Evolutionary conservation across 805 yeast genomes (phyloP), one percentile per base, ranked within the genome.

Genomic region (Barnettozyma sucrosica): DNA sequence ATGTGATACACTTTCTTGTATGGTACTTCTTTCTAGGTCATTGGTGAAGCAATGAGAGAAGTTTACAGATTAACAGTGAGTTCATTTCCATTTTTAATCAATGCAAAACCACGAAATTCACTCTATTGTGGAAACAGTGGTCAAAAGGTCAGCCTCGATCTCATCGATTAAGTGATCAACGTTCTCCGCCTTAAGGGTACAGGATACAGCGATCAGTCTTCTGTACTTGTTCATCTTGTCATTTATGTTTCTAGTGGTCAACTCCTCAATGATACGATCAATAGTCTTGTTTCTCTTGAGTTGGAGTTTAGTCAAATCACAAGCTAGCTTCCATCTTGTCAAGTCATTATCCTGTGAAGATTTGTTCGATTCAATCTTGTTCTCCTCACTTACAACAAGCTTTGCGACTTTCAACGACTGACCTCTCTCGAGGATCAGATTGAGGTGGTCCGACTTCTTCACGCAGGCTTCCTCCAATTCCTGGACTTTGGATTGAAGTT

Each of bases 131-230:
- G 50, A 44, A 23, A 50, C 58, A 1, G 58, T 56, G 7, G 58
- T 58, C 24, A 58, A 43, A 9, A 70, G 51, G 48, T 69, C 75
- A 23, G 64, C 63, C 49, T 70, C 89, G 38, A 92, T 85, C 19
- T 92, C 97, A 54, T 86, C 92, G 44, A 92, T 71, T 49, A 89
- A 72, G 26, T 86, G 84, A 55, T 84, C 88, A 49, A 92, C 83
- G 51, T 85, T 93, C 50, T 87, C 95, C 19, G 82, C 74, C 43
- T 81, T 79, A 46, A 89, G 73, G 2, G 88, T 95, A 62, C 95
- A 85, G 42, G 88, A 78, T 41, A 81, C 68, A 21, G 92, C 78
- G 38, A 93, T 82, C 51, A 92, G 71, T 58, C 81, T 80, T 53
- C 95, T 75, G 69, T 92, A 85, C 62, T 88, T 89, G 57, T 80